Base-by-base conservation (phyloP, 2,329 filamentous ascomycete genomes). In the Pyrenophora graminea region DNA sequence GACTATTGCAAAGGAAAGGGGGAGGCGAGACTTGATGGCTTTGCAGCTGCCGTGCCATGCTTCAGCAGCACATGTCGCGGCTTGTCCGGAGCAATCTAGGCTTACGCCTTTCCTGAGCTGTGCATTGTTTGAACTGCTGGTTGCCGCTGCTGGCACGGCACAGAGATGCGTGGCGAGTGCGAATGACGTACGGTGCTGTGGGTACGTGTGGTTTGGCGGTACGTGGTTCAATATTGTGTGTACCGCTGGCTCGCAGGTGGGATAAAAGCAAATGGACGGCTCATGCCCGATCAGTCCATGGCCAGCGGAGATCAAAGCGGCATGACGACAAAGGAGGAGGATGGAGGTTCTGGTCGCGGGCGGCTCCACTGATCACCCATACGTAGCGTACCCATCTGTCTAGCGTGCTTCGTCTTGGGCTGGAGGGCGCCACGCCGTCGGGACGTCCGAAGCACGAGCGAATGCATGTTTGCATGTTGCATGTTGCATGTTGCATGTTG, bases 321-420 rank as follows among this genome's bases (percentile, higher is more conserved):
- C 48, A 64, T 66, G 63, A 64, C 63, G 63, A 66, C 53, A 55
- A 55, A 41, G 51, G 54, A 42, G 55, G 49, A 42, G 27, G 17
- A 25, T 31, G 7, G 25, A 30, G 27, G 10, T 30, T 30, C 19
- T 48, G 33, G 42, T 51, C 27, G 48, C 47, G 39, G 55, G 40
- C 41, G 53, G 54, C 52, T 62, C 59, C 61, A 53, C 58, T 59
- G 55, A 62, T 63, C 61, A 43, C 39, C 44, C 45, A 21, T 21
- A 21, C 19, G 19, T 60, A 56, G 58, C 52, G 52, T 53, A 39
- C 55, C 55, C 44, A 43, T 43, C 25, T 6, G 33, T 27, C 8
- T 25, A 25, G 23, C 23, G 39, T 40, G 48, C 36, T 49, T 52
- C 45, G 13, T 27, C 46, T 27, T 21, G 19, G 19, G 19, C 19